Conservation (phyloP, 2,329 filamentous ascomycete genomes). For the Claviceps arundinis region DNA sequence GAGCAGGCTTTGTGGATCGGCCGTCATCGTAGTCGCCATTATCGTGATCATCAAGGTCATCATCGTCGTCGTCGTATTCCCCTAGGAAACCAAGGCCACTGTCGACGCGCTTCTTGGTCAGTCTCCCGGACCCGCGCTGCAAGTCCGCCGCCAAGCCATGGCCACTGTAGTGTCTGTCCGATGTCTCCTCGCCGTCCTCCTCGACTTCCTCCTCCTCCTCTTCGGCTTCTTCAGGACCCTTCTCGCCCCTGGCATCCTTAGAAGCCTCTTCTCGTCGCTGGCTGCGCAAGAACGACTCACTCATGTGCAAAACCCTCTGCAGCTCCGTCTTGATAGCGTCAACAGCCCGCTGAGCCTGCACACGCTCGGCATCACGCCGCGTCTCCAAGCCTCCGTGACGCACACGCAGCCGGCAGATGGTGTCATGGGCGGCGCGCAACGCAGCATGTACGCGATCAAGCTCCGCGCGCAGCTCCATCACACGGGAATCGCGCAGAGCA, state of each 20-base stretch:
- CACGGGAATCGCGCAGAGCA: conserved; percentile 35
- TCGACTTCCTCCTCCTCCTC: too few species aligned
- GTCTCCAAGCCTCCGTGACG: conserved; percentile 29
- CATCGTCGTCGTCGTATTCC: conserved; percentile 31
- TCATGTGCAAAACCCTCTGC: conserved; percentile 32
- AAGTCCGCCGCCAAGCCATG: too few species aligned
- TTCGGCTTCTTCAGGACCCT: too few species aligned
- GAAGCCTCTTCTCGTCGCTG: conserved; percentile 13
- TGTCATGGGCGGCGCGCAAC: conserved; percentile 33
- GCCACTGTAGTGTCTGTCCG: too few species aligned
- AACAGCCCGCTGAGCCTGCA: conserved; percentile 29
- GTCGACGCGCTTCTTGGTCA: conserved; percentile 32
- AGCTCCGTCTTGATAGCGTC: conserved; percentile 39
- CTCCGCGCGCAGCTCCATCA: conserved; percentile 34
- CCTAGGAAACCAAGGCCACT: conserved; percentile 42
- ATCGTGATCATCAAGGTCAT: too few species aligned
- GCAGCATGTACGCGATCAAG: conserved; percentile 32
- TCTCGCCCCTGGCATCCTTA: too few species aligned
- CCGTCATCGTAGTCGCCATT: too few species aligned
- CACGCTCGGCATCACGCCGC: conserved; percentile 24
- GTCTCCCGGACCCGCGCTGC: neutral
- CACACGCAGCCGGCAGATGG: conserved; percentile 29
- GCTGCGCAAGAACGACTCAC: conserved; percentile 28
- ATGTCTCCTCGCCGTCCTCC: too few species aligned
- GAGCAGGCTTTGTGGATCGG: too few species aligned